A percentile compares a stretch with the other conserved stretches of the same genome.
Conservation (phyloP, 768 basidiomycete genomes). For the Termitomyces sp. region DNA sequence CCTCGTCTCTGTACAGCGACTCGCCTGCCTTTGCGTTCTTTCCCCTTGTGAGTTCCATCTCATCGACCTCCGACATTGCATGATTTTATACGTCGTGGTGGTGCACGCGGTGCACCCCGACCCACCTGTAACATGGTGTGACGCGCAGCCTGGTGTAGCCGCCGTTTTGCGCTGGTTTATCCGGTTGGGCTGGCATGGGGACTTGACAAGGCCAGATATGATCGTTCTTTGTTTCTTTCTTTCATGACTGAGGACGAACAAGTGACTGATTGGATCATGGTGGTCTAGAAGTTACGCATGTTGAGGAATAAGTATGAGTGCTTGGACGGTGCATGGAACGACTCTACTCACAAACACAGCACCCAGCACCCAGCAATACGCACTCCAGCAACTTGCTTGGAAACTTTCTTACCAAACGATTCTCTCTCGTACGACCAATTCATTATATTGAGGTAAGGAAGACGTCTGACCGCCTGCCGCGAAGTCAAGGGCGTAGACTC, state of each 20-base stretch:
- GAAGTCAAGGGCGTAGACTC: too few species aligned
- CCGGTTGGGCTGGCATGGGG: slow-evolving; percentile 42
- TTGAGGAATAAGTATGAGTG: too few species aligned
- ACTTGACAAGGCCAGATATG: slow-evolving; percentile 89
- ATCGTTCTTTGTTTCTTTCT: slow-evolving; percentile 24
- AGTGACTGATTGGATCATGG: slow-evolving; percentile 9
- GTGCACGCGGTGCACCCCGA: slow-evolving; percentile 36
- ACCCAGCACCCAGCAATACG: too few species aligned
- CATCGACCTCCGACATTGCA: slow-evolving; percentile 11
- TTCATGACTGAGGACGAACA: background rate
- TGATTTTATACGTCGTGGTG: slow-evolving; percentile 76
- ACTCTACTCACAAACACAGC: too few species aligned
- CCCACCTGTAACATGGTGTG: slow-evolving; percentile 15
- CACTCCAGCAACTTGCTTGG: too few species aligned
- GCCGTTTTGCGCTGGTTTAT: slow-evolving; percentile 47
- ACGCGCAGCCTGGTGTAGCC: slow-evolving; percentile 43
- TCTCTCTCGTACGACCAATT: too few species aligned
- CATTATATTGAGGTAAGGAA: too few species aligned
- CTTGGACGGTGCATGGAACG: background rate
- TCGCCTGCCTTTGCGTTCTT: background rate
- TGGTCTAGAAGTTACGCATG: background rate
- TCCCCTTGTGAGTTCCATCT: slow-evolving; percentile 15
- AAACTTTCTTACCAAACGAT: too few species aligned
- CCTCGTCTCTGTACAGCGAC: background rate
- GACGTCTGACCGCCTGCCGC: too few species aligned